Percentiles rank a stretch among this genome's conserved stretches.
These are phyloP conservation scores for Dentiscutata heterogama DNA, from an alignment of 371 early-diverging fungal species.

Conservation along the genomic window DNA sequence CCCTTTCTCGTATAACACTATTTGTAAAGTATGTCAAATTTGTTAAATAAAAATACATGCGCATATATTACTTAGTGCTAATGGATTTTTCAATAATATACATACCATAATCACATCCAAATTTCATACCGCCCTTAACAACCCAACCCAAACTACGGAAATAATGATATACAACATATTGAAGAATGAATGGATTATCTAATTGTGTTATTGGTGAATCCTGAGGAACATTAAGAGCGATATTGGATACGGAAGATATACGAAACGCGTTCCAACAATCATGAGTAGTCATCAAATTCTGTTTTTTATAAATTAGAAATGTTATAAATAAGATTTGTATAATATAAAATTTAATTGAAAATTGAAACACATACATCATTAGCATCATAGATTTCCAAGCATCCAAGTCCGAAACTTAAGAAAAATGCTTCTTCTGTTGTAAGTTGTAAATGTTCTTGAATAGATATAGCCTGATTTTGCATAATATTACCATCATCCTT, in stretches of 20 bases:
- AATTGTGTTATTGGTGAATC: background rate
- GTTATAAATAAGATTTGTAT: background rate
- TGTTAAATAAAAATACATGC: background rate
- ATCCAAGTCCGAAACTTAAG: conserved; percentile 66
- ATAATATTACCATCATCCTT: background rate
- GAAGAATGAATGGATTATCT: conserved; percentile 62
- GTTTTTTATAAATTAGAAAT: conserved; percentile 14
- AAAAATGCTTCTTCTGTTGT: conserved; percentile 77
- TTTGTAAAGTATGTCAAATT: background rate
- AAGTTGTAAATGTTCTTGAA: conserved; percentile 61
- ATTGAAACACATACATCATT: conserved; percentile 49
- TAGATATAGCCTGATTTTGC: background rate
- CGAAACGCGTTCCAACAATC: conserved; percentile 42
- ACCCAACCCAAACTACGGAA: conserved; percentile 87
- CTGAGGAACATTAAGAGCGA: background rate
- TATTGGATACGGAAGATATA: background rate
- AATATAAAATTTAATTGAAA: conserved; percentile 5
- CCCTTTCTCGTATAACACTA: conserved; percentile 51
- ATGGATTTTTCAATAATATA: background rate
- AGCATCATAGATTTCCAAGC: conserved; percentile 56
- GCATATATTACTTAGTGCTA: background rate
- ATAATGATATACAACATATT: conserved; percentile 84
- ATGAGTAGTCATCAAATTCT: conserved; percentile 36
- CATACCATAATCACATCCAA: conserved; percentile 82
- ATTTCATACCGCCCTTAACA: conserved; percentile 83